Conservation (phyloP, 139 green algal genomes). For the Chlamydomonas applanata region DNA sequence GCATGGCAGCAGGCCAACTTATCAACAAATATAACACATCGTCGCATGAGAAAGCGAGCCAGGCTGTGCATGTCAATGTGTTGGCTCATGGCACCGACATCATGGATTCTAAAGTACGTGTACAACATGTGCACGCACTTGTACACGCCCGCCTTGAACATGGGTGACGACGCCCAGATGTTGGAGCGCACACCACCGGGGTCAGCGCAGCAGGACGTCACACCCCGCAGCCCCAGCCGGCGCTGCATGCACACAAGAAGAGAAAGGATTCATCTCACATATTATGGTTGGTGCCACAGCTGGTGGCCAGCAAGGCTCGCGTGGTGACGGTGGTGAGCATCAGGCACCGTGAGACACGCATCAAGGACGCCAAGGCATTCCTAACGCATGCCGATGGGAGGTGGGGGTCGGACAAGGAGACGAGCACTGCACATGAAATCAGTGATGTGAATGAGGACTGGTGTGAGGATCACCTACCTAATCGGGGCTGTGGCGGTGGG, state of each 20-base stretch:
- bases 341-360: conserved; percentile 34
- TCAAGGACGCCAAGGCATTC: conserved; percentile 36
- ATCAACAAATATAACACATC: background rate
- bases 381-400: too few relatives aligned
- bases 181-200: conserved; percentile 65
- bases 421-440: too few relatives aligned
- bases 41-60: background rate
- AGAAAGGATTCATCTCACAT: too few relatives aligned
- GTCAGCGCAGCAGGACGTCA: conserved; percentile 50
- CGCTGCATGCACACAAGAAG: conserved; percentile 12
- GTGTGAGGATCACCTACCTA: too few relatives aligned
- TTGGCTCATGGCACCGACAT: too few relatives aligned
- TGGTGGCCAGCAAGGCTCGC: conserved; percentile 36
- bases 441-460: too few relatives aligned
- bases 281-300: conserved; percentile 3
- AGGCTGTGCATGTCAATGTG: too few relatives aligned
- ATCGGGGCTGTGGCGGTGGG: too few relatives aligned
- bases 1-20: background rate
- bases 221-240: conserved; percentile 21
- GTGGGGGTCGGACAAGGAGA: too few relatives aligned
- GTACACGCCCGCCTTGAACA: conserved; percentile 44
- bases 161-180: conserved; percentile 62
- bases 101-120: background rate
- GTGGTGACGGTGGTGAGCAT: conserved; percentile 49
- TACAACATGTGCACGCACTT: conserved; percentile 14